Evolutionary conservation across 176 grass and related monocot species (phyloP), one percentile per base, ranked within the genome.

Genomic region (Zizania latifolia): DNA sequence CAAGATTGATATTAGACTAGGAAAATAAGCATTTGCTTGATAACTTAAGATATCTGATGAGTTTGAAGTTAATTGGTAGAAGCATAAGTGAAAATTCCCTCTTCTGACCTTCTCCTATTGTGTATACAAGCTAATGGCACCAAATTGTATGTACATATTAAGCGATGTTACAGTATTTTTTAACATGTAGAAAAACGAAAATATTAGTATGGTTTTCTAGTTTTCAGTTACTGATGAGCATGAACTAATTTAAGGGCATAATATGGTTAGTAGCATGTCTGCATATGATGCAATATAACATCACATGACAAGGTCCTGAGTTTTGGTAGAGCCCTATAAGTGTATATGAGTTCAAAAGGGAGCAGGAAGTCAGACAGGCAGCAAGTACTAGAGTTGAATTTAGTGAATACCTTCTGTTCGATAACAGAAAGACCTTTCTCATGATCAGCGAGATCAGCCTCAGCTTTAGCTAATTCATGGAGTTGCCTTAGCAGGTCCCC

Each of bases 401-500:
- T 8, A 45, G 68, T 59, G 27, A 76, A 58, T 82, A 99, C 95
- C 91, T 90, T 82, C 60, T 89, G 71, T 79, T 94, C 89, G 65
- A 99, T 92, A 75, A 61, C 58, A 81, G 57, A 80, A 46, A 99
- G 79, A 14, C 28, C 86, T 56, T 86, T 79, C 65, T 94, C 78
- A 76, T 86, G 86, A 64, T 72, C 53, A 0, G 61, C 80, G 62
- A 99, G 89, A 71, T 99, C 84, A 82, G 72, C 72, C 82, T 99
- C 91, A 74, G 95, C 87, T 70, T 75, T 83, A 60, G 87, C 84
- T 61, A 99, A 82, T 76, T 88, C 86, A 71, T 92, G 79, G 34
- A 99, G 89, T 78, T 94, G 88, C 59, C 71, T 78, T 82, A 99
- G 68, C 31, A 94, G 58, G 48, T 94, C 82, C 27, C 87, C 91